Base-by-base conservation (phyloP, 805 yeast species). In the Cyberlindnera mississippiensis region DNA sequence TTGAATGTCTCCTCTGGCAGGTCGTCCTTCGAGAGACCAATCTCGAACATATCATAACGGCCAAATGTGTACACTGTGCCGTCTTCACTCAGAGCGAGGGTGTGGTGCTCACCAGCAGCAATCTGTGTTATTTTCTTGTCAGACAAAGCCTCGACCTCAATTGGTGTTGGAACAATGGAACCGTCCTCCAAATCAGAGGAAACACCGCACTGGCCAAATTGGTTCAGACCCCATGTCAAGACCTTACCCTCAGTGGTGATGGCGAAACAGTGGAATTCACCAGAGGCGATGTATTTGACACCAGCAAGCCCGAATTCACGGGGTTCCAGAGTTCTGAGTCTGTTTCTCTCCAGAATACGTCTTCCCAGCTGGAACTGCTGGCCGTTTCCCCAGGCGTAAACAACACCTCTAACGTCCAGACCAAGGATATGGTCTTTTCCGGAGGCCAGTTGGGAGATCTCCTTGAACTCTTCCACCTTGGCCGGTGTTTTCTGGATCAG, bases 381-480 rank as follows among this genome's bases (percentile, higher is more conserved):
- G 19, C 97, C 96, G 60, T 87, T 85, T 52, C 99, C 99, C 99
- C 99, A 93, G 0, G 98, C 90, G 58, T 76, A 88, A 2, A 90
- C 97, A 40, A 80, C 72, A 44, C 99, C 99, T 56, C 78, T 82
- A 19, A 76, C 68, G 60, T 90, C 95, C 28, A 93, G 68, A 18
- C 95, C 93, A 35, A 93, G 61, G 28, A 93, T 61, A 60, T 93
- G 99, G 60, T 93, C 98, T 61, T 90, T 90, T 37, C 99, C 99
- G 0, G 85, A 78, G 2, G 95, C 96, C 42, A 93, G 63, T 57
- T 87, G 93, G 20, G 82, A 87, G 41, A 87, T 80, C 44, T 85
- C 76, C 47, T 72, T 76, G 41, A 87, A 72, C 37, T 72, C 75
- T 1, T 66, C 66, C 28, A 91, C 71, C 53, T 76, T 79, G 48